Conservation (phyloP, 768 basidiomycete species). For the Suillus occidentalis region DNA sequence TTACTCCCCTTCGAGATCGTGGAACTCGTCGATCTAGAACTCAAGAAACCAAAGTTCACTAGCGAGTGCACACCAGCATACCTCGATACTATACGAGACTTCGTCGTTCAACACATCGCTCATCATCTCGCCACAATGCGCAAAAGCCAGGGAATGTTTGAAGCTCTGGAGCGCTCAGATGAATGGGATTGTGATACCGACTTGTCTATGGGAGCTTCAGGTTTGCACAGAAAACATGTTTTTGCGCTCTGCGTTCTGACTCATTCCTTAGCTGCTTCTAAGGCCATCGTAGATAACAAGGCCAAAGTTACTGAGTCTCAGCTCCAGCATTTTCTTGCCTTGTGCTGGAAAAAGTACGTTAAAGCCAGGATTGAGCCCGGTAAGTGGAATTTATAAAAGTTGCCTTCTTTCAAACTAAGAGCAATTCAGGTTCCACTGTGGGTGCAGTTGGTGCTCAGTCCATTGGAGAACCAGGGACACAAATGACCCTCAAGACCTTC, state of each 20-base stretch:
- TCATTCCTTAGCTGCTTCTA: conserved; percentile 52
- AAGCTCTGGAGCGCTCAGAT: conserved; percentile 68
- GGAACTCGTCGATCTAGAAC: conserved; percentile 64
- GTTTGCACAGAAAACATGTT: conserved; percentile 39
- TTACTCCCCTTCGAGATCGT: conserved; percentile 87
- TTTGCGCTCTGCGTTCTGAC: conserved; percentile 7
- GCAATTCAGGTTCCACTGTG: conserved; percentile 80
- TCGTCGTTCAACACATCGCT: conserved; percentile 68
- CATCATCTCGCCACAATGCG: conserved; percentile 66
- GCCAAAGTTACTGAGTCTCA: conserved; percentile 86
- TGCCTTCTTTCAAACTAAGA: neutral
- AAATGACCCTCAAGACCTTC: conserved; percentile 99
- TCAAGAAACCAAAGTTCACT: conserved; percentile 58
- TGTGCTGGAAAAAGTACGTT: conserved; percentile 90
- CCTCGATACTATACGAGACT: conserved; percentile 64
- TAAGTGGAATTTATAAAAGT: conserved; percentile 24
- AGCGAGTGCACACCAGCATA: conserved; percentile 73
- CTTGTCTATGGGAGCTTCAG: conserved; percentile 70
- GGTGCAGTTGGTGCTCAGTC: conserved; percentile 99
- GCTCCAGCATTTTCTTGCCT: conserved; percentile 74
- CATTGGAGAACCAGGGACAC: conserved; percentile 98
- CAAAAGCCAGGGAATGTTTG: conserved; percentile 76
- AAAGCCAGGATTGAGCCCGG: conserved; percentile 97
- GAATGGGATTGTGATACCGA: conserved; percentile 83
- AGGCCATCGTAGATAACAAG: conserved; percentile 83